Evolutionary conservation across 2,329 filamentous ascomycete genomes (phyloP).

Genomic region (Hypoxylon sp.): DNA sequence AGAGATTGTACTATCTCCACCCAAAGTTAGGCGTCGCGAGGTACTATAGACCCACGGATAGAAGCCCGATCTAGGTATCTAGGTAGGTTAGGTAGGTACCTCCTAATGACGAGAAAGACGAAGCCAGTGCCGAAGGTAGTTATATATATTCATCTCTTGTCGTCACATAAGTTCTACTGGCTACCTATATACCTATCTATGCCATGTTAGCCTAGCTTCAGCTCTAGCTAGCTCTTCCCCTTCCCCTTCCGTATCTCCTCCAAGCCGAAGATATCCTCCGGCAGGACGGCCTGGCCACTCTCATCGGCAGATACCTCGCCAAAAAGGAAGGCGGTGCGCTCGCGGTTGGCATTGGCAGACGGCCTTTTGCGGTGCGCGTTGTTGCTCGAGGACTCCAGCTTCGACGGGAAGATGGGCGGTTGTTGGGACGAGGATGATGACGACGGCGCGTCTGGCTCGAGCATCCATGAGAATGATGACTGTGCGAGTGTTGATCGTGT

Average conservation of each 20-base stretch:
- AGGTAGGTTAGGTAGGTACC: too few species aligned
- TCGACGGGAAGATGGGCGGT: conserved; percentile 46
- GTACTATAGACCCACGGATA: not conserved
- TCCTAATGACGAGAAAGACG: too few species aligned
- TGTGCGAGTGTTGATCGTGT: conserved; percentile 78
- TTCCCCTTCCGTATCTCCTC: conserved; percentile 62
- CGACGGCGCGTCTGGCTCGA: conserved; percentile 67
- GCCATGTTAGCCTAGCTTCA: not conserved
- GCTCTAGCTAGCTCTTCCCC: conserved; percentile 2
- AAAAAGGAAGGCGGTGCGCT: conserved; percentile 73
- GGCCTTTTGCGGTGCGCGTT: conserved; percentile 58
- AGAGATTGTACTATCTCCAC: too few species aligned
- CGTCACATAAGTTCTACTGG: not conserved
- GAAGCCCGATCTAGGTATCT: not conserved
- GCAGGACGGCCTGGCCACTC: conserved; percentile 56
- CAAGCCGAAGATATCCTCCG: conserved; percentile 70
- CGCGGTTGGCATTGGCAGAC: conserved; percentile 64
- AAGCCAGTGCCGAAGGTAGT: too few species aligned
- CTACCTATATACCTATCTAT: conserved; percentile 9
- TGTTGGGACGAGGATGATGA: conserved; percentile 36
- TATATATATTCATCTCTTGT: conserved; percentile 3
- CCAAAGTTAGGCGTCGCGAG: too few species aligned
- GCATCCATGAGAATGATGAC: conserved; percentile 85
- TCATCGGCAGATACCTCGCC: conserved; percentile 64
- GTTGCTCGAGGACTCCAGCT: conserved; percentile 44